Base-by-base conservation (phyloP, 2,329 filamentous ascomycete species). In the Acephala macrosclerotiorum region DNA sequence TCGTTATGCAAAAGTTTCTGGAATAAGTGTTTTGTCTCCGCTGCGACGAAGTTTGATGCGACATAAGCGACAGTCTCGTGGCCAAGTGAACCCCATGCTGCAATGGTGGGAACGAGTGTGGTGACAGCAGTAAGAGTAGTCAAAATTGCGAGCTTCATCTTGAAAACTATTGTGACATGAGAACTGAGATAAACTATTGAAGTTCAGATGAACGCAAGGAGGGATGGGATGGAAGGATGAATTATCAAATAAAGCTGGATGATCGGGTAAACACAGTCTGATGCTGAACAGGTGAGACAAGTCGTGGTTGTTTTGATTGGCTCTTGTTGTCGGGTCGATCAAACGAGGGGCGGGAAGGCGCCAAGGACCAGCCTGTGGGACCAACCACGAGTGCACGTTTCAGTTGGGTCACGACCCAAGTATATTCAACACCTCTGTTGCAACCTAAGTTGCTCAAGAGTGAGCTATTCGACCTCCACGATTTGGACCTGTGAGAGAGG, bases 61-160 rank as follows among this genome's bases (percentile, higher is more conserved):
- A 91, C 74, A 73, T 88, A 89, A 49, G 87, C 89, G 8, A 89
- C 85, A 3, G 88, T 87, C 73, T 89, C 87, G 76, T 91, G 89
- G 1, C 89, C 89, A 63, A 91, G 81, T 68, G 85, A 68, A 1
- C 74, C 74, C 74, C 74, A 76, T 1, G 70, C 72, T 3, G 40
- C 18, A 9, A 57, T 47, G 7, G 35, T 7, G 12, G 69, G 68
- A 26, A 70, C 49, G 12, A 63, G 55, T 45, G 59, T n/a, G 9
- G 66, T 63, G 40, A 69, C 29, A n/a, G 38, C n/a, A 53, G 22
- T 26, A 16, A 57, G 61, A 14, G 18, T 16, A 29, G 20, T 57
- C 25, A 49, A n/a, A 35, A 42, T 33, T 36, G 22, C 42, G 63
- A 62, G 60, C 59, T 69, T 71, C 68, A 70, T 71, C 22, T 42